Base-by-base conservation (phyloP, 1,284 basidiomycete species). In the Boletus mariae region DNA sequence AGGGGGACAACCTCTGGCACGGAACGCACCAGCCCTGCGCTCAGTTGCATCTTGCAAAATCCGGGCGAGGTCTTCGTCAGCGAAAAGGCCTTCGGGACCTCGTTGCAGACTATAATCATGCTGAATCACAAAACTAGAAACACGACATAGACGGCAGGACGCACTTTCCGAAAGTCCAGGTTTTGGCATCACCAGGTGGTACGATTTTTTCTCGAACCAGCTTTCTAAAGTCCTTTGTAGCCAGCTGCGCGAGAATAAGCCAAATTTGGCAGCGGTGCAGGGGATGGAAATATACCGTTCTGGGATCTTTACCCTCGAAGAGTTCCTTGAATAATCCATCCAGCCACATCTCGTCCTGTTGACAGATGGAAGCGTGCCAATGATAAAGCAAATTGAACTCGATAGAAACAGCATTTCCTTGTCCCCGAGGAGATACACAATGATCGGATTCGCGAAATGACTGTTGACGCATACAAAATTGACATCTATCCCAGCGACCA, bases 371-470 rank as follows among this genome's bases (percentile, higher is more conserved):
- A 12, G 87, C 75, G 62, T 92, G 90, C 90, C 89, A 92, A 44
- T 82, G 73, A 65, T 89, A 90, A 13, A 89, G 70, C 7, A 87
- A 71, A 62, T 87, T 89, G 71, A 89, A 89, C 66, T 92, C 90
- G 47, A 90, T 69, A 0, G 85, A 85, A 56, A 81, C 79, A 45
- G 80, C 80, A 61, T 91, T 92, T 38, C 90, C 89, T 62, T 82
- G 73, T 25, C 89, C 89, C 15, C 80, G 78, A 29, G 78, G 76
- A n/a, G 80, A 68, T 9, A 68, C 29, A 0, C 13, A 25, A 41
- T 67, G 68, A 32, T 60, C 50, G 2, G 47, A 26, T 43, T 68
- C 61, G 6, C 64, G 64, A 49, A 57, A 70, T 8, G 47, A 12
- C 68, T 66, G 31, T 55, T 29, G 31, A 13, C 12, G 5, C 4